These are phyloP conservation scores for Mallotus nudiflorus DNA, from an alignment of 345 rosid genomes.

Conservation along the genomic window DNA sequence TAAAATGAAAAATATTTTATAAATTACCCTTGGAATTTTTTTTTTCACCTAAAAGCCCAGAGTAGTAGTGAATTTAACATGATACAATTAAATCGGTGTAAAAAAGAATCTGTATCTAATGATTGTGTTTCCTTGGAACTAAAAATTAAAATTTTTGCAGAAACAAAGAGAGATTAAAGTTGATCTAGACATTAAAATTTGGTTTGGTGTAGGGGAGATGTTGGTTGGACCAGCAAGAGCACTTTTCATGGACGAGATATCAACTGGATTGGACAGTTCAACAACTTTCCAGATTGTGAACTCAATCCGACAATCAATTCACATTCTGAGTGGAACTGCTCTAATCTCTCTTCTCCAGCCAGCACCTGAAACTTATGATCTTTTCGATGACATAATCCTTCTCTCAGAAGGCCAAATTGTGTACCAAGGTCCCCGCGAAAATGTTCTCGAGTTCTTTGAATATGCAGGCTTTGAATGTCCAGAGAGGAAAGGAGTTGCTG, in stretches of 20 bases:
- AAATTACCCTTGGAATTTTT: too few relatives aligned
- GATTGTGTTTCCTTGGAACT: too few relatives aligned
- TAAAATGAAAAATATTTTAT: too few relatives aligned
- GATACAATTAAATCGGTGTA: too few relatives aligned
- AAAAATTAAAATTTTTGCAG: too few relatives aligned
- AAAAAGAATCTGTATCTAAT: too few relatives aligned
- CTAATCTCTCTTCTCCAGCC: slow-evolving; percentile 83
- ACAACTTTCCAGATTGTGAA: slow-evolving; percentile 81
- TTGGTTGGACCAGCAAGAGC: slow-evolving; percentile 78
- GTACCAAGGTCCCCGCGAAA: slow-evolving; percentile 72
- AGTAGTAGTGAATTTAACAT: too few relatives aligned
- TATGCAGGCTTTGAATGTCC: slow-evolving; percentile 70
- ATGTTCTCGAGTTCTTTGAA: slow-evolving; percentile 66
- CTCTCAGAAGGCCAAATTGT: slow-evolving; percentile 78
- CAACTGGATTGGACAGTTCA: slow-evolving; percentile 82
- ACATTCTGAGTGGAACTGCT: slow-evolving; percentile 67
- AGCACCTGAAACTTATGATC: slow-evolving; percentile 71
- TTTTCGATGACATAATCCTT: slow-evolving; percentile 75
- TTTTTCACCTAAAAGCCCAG: too few relatives aligned
- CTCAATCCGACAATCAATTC: slow-evolving; percentile 57
- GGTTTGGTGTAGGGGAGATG: slow-evolving; percentile 73
- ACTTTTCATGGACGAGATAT: slow-evolving; percentile 87
- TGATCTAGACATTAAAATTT: too few relatives aligned
- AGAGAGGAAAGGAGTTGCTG: slow-evolving; percentile 81
- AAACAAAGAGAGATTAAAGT: too few relatives aligned